Conservation (phyloP, 371 early-diverging fungal genomes). For the Mucor ambiguus region DNA sequence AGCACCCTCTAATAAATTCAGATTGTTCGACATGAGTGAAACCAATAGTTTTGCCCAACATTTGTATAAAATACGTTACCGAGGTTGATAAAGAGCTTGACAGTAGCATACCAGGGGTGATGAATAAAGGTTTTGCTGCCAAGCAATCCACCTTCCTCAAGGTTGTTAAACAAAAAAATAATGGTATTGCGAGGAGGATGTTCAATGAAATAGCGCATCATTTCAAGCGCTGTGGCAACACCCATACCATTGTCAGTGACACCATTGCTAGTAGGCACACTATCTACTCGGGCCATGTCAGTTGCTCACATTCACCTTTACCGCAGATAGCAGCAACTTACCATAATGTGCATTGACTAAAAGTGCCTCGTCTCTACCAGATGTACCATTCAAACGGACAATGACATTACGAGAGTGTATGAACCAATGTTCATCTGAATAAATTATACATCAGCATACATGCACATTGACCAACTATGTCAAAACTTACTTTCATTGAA, state of each 20-base stretch:
- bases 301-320: neutral
- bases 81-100: constrained; percentile 82
- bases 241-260: constrained; percentile 87
- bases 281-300: constrained; percentile 45
- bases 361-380: constrained; percentile 49
- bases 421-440: constrained; percentile 36
- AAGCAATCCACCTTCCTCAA: constrained; percentile 81
- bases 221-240: constrained; percentile 71
- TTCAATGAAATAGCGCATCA: constrained; percentile 62
- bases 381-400: constrained; percentile 47
- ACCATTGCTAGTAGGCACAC: constrained; percentile 79
- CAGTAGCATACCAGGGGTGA: constrained; percentile 77
- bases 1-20: constrained; percentile 60
- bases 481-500: constrained; percentile 36
- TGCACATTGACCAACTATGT: neutral
- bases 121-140: constrained; percentile 74
- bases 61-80: constrained; percentile 32
- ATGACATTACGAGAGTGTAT: constrained; percentile 55
- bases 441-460: neutral
- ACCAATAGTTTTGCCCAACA: neutral
- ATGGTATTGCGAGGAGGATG: constrained; percentile 62
- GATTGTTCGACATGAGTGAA: neutral
- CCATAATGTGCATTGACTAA: constrained; percentile 63
- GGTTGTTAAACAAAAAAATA: constrained; percentile 86
- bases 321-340: constrained; percentile 16